phyloP scores from a whole-genome alignment of 116 monocot species.

The Dioscorea cayenensis region DNA sequence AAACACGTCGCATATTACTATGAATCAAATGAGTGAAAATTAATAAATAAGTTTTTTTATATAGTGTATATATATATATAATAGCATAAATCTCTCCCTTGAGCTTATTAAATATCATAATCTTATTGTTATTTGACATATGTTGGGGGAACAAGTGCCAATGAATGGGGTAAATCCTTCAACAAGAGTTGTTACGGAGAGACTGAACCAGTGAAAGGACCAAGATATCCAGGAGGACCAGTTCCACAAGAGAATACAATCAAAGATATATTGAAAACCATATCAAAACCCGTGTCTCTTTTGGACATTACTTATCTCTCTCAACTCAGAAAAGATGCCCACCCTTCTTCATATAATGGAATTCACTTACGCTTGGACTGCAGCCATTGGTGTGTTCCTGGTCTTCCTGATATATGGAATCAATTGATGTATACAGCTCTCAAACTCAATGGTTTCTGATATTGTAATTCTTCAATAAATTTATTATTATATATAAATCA shows the following conservation, averaged over 20 bases:
- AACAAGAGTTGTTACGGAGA: conserved; percentile 13
- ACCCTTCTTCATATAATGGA: conserved; percentile 35
- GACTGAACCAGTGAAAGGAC: conserved; percentile 20
- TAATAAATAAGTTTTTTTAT: too few relatives aligned
- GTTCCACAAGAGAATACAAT: conserved; percentile 16
- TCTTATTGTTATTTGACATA: too few relatives aligned
- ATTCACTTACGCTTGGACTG: conserved; percentile 15
- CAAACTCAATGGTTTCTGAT: too few relatives aligned
- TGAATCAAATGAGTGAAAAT: too few relatives aligned
- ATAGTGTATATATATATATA: too few relatives aligned
- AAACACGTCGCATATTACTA: too few relatives aligned
- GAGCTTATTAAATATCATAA: too few relatives aligned
- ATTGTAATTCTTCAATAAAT: too few relatives aligned
- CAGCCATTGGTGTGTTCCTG: conserved; percentile 52
- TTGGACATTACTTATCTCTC: conserved; percentile 39
- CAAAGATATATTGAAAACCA: conserved; percentile 13
- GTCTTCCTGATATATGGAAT: conserved; percentile 48
- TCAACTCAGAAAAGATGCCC: conserved; percentile 40
- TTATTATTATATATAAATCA: too few relatives aligned
- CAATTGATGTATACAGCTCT: conserved; percentile 23
- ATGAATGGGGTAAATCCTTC: conserved; percentile 25
- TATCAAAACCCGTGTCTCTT: conserved; percentile 27
- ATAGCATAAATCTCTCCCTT: too few relatives aligned
- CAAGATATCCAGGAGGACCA: conserved; percentile 20
- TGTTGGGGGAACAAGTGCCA: conserved; percentile 10